phyloP scores from a whole-genome alignment of 805 yeast genomes.

The Yamadazyma sp. region DNA sequence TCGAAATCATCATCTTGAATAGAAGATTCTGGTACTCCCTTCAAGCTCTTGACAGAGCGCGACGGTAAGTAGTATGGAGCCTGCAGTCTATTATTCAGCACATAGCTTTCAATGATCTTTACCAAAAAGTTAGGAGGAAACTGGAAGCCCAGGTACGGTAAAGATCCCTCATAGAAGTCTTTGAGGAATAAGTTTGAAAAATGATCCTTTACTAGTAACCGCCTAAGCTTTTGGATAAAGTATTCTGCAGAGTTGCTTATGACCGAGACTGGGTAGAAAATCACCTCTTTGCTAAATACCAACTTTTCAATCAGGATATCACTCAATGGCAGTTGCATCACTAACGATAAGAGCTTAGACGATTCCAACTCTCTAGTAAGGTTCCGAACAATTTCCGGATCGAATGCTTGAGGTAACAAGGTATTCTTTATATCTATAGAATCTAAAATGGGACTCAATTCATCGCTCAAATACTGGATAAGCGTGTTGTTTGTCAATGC shows the following conservation, averaged over 20 bases:
- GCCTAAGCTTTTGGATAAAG: constrained; percentile 10
- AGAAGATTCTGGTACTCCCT: neutral
- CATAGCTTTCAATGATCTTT: constrained; percentile 21
- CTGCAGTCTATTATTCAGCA: constrained; percentile 7
- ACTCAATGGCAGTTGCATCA: constrained; percentile 19
- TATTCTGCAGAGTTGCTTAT: constrained; percentile 10
- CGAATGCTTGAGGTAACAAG: constrained; percentile 14
- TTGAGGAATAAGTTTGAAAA: constrained; percentile 12
- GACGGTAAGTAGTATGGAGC: constrained; percentile 32
- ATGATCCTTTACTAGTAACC: constrained; percentile 8
- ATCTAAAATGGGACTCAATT: constrained; percentile 29
- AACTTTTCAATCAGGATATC: constrained; percentile 11
- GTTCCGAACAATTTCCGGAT: constrained; percentile 13
- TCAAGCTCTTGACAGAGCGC: constrained; percentile 12
- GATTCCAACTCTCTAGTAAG: constrained; percentile 30
- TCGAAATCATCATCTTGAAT: constrained; percentile 3
- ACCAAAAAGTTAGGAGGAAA: constrained; percentile 24
- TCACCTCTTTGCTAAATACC: constrained; percentile 13
- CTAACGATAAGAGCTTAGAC: constrained; percentile 20
- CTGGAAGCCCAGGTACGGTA: constrained; percentile 15
- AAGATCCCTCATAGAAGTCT: constrained; percentile 17
- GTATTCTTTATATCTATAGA: constrained; percentile 14
- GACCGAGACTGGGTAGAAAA: constrained; percentile 10
- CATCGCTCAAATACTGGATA: constrained; percentile 25
- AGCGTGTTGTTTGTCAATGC: constrained; percentile 13